phyloP scores from a whole-genome alignment of 1,284 basidiomycete species.

The Cutaneotrichosporon sp. region DNA sequence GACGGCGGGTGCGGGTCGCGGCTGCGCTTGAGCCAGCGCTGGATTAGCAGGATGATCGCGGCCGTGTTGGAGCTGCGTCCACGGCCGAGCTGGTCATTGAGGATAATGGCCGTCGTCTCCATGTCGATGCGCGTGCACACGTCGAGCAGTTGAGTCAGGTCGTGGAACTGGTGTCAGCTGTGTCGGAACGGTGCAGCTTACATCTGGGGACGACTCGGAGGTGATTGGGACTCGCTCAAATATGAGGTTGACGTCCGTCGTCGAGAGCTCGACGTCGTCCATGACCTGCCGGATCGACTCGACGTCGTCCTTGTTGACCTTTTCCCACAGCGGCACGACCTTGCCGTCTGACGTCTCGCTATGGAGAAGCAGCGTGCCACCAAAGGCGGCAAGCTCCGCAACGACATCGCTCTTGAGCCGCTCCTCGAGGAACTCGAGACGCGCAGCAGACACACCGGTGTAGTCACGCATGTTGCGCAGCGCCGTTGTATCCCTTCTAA shows the following conservation, averaged over 20 bases:
- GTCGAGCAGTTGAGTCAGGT: constrained; percentile 66
- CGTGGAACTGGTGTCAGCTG: constrained; percentile 48
- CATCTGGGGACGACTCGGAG: constrained; percentile 52
- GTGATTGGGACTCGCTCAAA: constrained; percentile 91
- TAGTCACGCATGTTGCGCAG: constrained; percentile 84
- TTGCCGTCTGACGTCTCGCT: constrained; percentile 82
- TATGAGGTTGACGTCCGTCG: constrained; percentile 57
- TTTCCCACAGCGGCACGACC: constrained; percentile 94
- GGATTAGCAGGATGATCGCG: constrained; percentile 78
- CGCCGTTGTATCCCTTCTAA: constrained; percentile 68
- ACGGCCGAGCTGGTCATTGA: constrained; percentile 93
- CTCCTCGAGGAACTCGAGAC: constrained; percentile 85
- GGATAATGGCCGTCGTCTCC: constrained; percentile 72
- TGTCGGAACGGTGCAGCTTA: constrained; percentile 17
- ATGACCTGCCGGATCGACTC: constrained; percentile 87
- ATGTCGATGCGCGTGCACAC: constrained; percentile 72
- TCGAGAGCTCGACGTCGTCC: constrained; percentile 54
- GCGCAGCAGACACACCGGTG: constrained; percentile 80
- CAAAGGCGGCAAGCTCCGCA: constrained; percentile 73
- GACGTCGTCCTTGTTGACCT: constrained; percentile 70
- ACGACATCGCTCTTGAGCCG: constrained; percentile 85
- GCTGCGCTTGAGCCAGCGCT: constrained; percentile 67
- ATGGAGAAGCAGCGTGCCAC: constrained; percentile 79
- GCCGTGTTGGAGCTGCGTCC: constrained; percentile 90
- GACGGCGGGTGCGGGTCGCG: constrained; percentile 11